A percentile compares a stretch with the other conserved stretches of the same genome.
Evolutionary conservation across 257 asterid genomes (phyloP).

Genomic region (Scutellaria barbata): DNA sequence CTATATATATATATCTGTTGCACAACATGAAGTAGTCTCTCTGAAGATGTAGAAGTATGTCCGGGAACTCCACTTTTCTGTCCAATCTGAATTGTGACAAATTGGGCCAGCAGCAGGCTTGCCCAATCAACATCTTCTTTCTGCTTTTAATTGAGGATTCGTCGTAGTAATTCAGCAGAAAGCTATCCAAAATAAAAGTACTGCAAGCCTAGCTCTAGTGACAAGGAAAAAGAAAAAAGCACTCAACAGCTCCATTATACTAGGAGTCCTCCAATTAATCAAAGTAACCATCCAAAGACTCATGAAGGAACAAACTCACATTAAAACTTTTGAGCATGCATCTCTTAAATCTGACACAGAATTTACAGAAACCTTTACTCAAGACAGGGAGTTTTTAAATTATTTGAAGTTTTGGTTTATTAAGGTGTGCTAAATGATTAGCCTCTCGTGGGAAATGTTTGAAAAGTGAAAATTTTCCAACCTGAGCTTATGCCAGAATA

Average conservation of each 20-base stretch:
- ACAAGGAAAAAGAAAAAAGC: slow-evolving; percentile 1
- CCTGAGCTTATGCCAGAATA: no score
- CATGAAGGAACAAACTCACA: neutral
- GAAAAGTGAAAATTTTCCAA: no score
- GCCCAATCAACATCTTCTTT: neutral
- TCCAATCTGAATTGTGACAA: neutral
- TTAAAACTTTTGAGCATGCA: slow-evolving; percentile 13
- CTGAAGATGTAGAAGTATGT: slow-evolving; percentile 6
- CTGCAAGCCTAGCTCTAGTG: neutral
- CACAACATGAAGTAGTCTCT: neutral
- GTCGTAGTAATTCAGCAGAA: neutral
- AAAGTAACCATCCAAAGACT: neutral
- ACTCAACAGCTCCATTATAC: neutral
- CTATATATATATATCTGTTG: neutral
- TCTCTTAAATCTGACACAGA: slow-evolving; percentile 1
- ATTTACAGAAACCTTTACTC: neutral
- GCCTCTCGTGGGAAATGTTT: no score
- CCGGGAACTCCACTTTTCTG: neutral
- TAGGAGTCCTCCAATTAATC: neutral
- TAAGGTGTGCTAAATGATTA: neutral
- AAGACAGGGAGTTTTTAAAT: neutral
- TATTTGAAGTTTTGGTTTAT: neutral
- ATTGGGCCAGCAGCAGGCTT: neutral
- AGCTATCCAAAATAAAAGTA: neutral
- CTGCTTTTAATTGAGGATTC: neutral